Conservation (phyloP, 208 protist genomes). For the Entamoeba moshkovskii region DNA sequence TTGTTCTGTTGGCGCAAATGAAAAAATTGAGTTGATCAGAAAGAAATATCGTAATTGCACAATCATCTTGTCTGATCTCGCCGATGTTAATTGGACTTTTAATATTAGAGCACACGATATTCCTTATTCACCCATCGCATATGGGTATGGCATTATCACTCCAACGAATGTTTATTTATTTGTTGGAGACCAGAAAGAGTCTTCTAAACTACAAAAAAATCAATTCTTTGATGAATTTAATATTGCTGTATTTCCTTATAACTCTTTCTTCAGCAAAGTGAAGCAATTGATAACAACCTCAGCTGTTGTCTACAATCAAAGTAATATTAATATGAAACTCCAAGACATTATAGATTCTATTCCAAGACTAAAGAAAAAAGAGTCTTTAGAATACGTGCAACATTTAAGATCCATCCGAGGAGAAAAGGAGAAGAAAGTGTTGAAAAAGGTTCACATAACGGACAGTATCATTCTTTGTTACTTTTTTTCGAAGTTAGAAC, state of each 20-base stretch:
- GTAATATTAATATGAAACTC: background rate
- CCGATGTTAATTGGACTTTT: background rate
- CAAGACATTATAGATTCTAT: background rate
- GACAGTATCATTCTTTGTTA: background rate
- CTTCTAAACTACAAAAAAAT: background rate
- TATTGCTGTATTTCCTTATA: background rate
- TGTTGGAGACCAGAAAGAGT: background rate
- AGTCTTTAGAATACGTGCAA: background rate
- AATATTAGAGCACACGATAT: background rate
- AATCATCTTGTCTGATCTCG: background rate
- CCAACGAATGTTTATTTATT: background rate
- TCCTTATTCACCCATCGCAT: background rate
- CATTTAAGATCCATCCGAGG: background rate
- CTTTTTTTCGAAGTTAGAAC: background rate
- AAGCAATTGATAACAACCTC: background rate
- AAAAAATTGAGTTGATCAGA: background rate
- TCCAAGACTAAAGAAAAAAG: background rate
- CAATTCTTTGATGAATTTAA: background rate
- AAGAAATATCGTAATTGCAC: background rate
- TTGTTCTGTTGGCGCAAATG: background rate
- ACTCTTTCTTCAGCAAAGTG: background rate
- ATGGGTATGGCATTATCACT: background rate
- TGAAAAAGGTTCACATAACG: background rate
- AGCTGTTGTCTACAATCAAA: background rate
- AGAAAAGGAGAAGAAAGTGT: background rate